These are phyloP conservation scores for Lathyrus aphaca DNA, from an alignment of 306 rosid genomes.

Conservation along the genomic window DNA sequence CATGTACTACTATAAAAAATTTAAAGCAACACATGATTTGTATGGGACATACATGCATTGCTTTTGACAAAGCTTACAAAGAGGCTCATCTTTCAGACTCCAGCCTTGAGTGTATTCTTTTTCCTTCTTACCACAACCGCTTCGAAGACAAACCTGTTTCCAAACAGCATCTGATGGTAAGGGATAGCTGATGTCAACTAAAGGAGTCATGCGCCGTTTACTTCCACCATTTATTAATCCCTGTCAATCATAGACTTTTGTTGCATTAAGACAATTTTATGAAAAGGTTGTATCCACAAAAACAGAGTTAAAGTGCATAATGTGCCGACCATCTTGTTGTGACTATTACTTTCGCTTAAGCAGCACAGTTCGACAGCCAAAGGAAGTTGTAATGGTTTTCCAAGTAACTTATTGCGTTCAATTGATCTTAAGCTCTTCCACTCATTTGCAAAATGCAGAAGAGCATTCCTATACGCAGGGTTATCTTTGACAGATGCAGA, in stretches of 20 bases:
- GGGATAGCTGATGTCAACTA: conserved; percentile 72
- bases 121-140: conserved; percentile 79
- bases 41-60: conserved; percentile 72
- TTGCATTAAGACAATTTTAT: background rate
- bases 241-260: conserved; percentile 43
- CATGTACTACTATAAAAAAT: conserved; percentile 22
- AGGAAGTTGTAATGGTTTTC: conserved; percentile 92
- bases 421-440: conserved; percentile 85
- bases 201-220: conserved; percentile 79
- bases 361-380: conserved; percentile 75
- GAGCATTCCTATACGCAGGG: conserved; percentile 53
- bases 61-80: conserved; percentile 90
- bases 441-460: conserved; percentile 64
- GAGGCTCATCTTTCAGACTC: conserved; percentile 75
- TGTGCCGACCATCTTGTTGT: conserved; percentile 62
- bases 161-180: conserved; percentile 84
- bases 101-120: conserved; percentile 88
- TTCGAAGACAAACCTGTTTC: conserved; percentile 66
- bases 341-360: conserved; percentile 76
- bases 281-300: conserved; percentile 32
- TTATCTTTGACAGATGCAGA: conserved; percentile 48
- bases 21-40: conserved; percentile 24
- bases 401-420: conserved; percentile 73
- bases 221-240: conserved; percentile 90
- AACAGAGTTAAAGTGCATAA: conserved; percentile 36